phyloP scores from a whole-genome alignment of 2,329 filamentous ascomycete species.

The Fusarium domesticum region DNA sequence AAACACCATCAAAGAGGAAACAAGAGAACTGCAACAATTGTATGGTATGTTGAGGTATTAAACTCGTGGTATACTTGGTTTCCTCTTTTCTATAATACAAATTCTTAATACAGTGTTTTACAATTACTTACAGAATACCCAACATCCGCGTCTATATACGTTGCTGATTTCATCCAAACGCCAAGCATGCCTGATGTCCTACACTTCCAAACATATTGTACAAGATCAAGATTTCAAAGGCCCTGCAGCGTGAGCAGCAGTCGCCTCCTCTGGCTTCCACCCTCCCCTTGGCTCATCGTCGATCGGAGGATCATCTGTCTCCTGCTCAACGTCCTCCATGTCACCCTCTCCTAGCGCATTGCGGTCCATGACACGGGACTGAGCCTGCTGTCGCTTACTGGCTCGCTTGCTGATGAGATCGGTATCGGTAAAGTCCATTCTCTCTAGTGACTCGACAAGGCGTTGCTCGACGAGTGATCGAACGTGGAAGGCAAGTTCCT shows the following conservation, averaged over 20 bases:
- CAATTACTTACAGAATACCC: neutral
- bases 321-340: constrained; percentile 13
- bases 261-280: constrained; percentile 1
- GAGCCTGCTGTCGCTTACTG: constrained; percentile 21
- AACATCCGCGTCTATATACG: neutral
- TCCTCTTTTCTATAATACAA: neutral
- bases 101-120: neutral
- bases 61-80: no score
- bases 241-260: neutral
- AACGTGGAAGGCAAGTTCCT: constrained; percentile 73
- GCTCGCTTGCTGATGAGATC: constrained; percentile 29
- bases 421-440: constrained; percentile 50
- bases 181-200: neutral
- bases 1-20: no score
- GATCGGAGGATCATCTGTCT: constrained; percentile 16
- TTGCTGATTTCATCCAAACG: neutral
- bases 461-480: constrained; percentile 74
- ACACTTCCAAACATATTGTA: neutral
- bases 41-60: no score
- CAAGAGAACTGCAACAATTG: no score
- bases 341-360: constrained; percentile 15
- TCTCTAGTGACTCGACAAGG: constrained; percentile 51
- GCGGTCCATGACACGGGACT: constrained; percentile 10
- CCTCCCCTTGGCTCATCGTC: constrained; percentile 9
- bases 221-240: constrained; percentile 4